Evolutionary conservation across 371 early-diverging fungal species (phyloP).

Genomic region (Catenaria anguillulae): DNA sequence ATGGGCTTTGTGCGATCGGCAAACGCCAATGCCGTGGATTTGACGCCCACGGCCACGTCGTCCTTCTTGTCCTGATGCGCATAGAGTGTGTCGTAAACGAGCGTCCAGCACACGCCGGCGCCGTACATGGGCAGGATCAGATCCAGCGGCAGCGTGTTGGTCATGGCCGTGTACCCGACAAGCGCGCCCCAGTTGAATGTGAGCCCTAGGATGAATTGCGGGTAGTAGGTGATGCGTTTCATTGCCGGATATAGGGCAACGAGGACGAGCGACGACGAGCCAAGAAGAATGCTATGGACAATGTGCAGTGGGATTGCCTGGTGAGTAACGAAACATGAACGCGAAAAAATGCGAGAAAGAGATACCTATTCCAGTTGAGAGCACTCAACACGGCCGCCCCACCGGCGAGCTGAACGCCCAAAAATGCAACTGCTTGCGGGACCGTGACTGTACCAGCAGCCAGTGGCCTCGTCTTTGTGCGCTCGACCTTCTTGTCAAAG

Average conservation of each 20-base stretch:
- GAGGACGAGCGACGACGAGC: constrained; percentile 59
- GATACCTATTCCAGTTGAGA: constrained; percentile 53
- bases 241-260: constrained; percentile 82
- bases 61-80: constrained; percentile 88
- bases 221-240: constrained; percentile 93
- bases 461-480: constrained; percentile 72
- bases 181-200: constrained; percentile 93
- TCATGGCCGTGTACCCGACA: constrained; percentile 83
- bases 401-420: constrained; percentile 58
- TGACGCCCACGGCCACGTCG: constrained; percentile 70
- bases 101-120: constrained; percentile 82
- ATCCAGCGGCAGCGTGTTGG: constrained; percentile 34
- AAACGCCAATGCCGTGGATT: constrained; percentile 81
- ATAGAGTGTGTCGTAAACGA: constrained; percentile 93
- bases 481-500: constrained; percentile 69
- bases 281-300: constrained; percentile 48
- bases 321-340: background rate
- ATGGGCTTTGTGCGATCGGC: constrained; percentile 54
- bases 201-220: constrained; percentile 72
- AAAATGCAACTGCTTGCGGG: constrained; percentile 54
- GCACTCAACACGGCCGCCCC: constrained; percentile 67
- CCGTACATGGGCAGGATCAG: constrained; percentile 70
- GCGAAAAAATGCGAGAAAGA: background rate
- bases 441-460: constrained; percentile 61
- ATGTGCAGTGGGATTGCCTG: too few relatives aligned